These are phyloP conservation scores for Sporothrix brasiliensis DNA, from an alignment of 2,329 filamentous ascomycete species.

Conservation along the genomic window DNA sequence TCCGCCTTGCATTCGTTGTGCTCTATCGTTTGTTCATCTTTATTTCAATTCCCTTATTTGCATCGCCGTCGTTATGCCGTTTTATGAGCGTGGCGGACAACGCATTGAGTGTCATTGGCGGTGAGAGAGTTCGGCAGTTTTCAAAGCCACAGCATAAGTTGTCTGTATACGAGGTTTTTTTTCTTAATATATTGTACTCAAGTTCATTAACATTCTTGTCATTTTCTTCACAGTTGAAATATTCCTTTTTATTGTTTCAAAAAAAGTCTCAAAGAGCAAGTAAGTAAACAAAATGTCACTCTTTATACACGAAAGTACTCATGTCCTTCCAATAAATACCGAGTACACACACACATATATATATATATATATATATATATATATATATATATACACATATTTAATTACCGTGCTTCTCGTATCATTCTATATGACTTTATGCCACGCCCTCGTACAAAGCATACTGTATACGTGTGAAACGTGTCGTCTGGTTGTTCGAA, in stretches of 20 bases:
- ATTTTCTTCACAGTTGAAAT: no score
- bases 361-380: neutral
- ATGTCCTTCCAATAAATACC: neutral
- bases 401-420: neutral
- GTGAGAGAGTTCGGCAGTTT: neutral
- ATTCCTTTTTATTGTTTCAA: no score
- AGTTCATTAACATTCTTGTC: no score
- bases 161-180: no score
- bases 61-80: neutral
- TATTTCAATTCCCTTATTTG: neutral
- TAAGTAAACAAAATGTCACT: neutral
- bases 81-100: neutral
- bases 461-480: constrained; percentile 14
- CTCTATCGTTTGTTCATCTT: neutral
- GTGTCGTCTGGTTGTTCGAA: neutral
- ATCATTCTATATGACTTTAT: neutral
- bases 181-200: no score
- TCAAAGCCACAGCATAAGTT: neutral
- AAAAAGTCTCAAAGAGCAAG: neutral
- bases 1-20: neutral
- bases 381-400: neutral
- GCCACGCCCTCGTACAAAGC: neutral
- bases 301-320: neutral
- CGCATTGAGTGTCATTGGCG: neutral
- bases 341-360: neutral